A percentile compares a stretch with the other conserved stretches of the same genome.
Conservation (phyloP, 129 eudicot genomes). For the Glebionis coronaria region DNA sequence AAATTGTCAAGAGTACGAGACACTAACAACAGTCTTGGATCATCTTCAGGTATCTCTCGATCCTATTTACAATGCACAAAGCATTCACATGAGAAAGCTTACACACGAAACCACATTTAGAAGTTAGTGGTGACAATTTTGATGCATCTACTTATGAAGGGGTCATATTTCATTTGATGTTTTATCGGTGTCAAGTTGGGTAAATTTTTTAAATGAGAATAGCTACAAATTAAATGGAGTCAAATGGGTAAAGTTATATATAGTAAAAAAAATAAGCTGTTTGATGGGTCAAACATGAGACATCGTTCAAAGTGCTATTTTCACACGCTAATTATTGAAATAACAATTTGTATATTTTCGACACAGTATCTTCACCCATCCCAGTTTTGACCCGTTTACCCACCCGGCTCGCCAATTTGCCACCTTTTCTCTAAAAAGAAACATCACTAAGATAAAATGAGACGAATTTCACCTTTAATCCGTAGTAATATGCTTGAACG, state of each 20-base stretch:
- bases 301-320: too few relatives aligned
- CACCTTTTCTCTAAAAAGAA: not conserved
- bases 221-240: too few relatives aligned
- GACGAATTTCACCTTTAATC: constrained; percentile 57
- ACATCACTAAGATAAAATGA: constrained; percentile 1
- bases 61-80: constrained; percentile 35
- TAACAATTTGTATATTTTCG: too few relatives aligned
- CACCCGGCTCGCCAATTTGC: not conserved
- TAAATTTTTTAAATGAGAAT: too few relatives aligned
- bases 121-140: not conserved
- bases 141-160: not conserved
- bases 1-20: constrained; percentile 40
- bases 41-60: constrained; percentile 78
- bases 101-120: constrained; percentile 3
- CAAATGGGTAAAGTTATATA: too few relatives aligned
- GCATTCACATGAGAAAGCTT: not conserved
- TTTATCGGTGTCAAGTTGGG: not conserved
- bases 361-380: not conserved
- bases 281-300: too few relatives aligned
- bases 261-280: too few relatives aligned
- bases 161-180: not conserved
- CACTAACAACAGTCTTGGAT: constrained; percentile 65
- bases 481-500: constrained; percentile 68
- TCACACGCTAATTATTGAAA: not conserved
- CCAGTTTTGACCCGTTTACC: not conserved